These are phyloP conservation scores for Calonectria honghensis DNA, from an alignment of 2,329 filamentous ascomycete species.

Conservation along the genomic window DNA sequence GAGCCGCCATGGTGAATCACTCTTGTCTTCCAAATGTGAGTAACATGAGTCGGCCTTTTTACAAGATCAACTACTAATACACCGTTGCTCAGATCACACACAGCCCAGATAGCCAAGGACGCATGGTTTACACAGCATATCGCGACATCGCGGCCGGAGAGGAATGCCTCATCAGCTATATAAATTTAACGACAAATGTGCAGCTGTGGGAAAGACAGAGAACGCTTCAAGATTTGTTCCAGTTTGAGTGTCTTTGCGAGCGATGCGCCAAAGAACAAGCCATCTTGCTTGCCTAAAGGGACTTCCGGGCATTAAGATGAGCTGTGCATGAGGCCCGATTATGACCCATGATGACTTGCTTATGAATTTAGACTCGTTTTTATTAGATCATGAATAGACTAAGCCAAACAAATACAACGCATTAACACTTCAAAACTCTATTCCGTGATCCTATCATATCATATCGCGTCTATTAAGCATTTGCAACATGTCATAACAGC, in stretches of 20 bases:
- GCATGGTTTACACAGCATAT: constrained; percentile 53
- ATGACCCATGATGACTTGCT: background rate
- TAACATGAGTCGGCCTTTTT: background rate
- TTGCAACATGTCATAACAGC: background rate
- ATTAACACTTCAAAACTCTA: background rate
- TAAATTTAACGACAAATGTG: constrained; percentile 45
- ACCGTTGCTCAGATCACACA: constrained; percentile 46
- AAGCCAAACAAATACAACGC: background rate
- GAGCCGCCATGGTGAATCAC: constrained; percentile 55
- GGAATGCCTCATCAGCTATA: constrained; percentile 54
- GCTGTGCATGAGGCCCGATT: too few relatives aligned
- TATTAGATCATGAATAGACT: background rate
- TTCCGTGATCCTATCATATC: background rate
- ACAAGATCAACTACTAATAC: background rate
- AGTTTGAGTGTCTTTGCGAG: constrained; percentile 51
- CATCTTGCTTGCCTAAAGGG: background rate
- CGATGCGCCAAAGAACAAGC: constrained; percentile 50
- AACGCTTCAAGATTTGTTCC: constrained; percentile 47
- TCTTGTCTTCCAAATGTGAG: constrained; percentile 55
- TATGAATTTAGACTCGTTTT: background rate
- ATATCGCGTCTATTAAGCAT: background rate
- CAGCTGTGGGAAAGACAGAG: constrained; percentile 45
- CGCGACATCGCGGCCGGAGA: constrained; percentile 51
- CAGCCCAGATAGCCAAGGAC: constrained; percentile 45
- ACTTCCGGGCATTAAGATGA: too few relatives aligned